Conservation (phyloP, 768 basidiomycete species). For the Sarcodon aspratus region DNA sequence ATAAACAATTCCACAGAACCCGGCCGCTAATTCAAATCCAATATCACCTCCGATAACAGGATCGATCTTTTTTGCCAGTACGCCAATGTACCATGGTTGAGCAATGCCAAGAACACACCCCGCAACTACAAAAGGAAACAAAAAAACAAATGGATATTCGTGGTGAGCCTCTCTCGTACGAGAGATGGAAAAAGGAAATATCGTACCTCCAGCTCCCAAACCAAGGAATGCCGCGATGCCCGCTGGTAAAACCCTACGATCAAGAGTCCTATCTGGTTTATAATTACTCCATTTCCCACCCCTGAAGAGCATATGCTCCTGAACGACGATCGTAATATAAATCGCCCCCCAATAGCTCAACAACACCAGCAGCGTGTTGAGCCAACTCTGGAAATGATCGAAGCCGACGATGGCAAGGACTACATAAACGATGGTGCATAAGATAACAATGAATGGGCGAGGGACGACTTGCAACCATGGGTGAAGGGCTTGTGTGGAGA, state of each 20-base stretch:
- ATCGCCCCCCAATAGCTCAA: constrained; percentile 40
- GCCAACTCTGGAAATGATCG: constrained; percentile 27
- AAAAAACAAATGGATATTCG: background rate
- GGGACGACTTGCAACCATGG: constrained; percentile 30
- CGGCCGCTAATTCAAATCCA: constrained; percentile 22
- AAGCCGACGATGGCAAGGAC: constrained; percentile 35
- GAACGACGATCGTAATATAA: constrained; percentile 32
- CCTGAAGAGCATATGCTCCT: constrained; percentile 42
- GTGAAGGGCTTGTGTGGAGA: constrained; percentile 31
- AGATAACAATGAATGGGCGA: constrained; percentile 23
- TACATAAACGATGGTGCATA: constrained; percentile 32
- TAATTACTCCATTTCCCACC: constrained; percentile 20
- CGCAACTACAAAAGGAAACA: constrained; percentile 14
- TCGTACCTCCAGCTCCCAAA: constrained; percentile 15
- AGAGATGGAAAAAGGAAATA: background rate
- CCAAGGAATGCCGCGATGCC: constrained; percentile 25
- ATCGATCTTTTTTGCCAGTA: constrained; percentile 15
- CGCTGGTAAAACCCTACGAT: constrained; percentile 19
- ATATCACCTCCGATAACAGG: constrained; percentile 20
- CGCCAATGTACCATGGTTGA: constrained; percentile 19
- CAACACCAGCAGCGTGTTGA: constrained; percentile 29
- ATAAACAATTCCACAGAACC: constrained; percentile 17
- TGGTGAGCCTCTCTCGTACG: background rate
- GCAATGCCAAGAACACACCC: constrained; percentile 27
- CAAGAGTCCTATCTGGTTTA: constrained; percentile 24